Evolutionary conservation across 208 protist genomes (phyloP), one percentile per base, ranked within the genome.

Genomic region (Porcisia deanei): DNA sequence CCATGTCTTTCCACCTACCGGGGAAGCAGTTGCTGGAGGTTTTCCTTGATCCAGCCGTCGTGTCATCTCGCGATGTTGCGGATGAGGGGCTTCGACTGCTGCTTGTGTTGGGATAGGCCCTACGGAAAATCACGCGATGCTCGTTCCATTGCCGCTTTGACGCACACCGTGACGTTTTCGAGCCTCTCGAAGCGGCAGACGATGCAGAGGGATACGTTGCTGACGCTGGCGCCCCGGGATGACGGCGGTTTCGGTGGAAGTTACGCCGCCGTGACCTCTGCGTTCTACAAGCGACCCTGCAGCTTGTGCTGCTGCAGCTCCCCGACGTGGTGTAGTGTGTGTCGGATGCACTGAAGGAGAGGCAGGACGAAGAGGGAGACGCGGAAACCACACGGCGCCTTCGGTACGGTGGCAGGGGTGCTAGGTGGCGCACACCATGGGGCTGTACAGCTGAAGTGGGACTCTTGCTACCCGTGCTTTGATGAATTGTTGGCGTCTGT

Each of bases 391-490:
- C 14, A 20, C 41, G 16, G 39, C 41, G 41, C 43, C 49, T 65
- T 47, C 70, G 57, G 3, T 53, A 57, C 5, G 52, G 72, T 18
- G 67, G 77, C 18, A 67, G 76, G n/a, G 69, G 76, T 18, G 58
- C 52, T 16, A 75, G 53, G 12, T 71, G 25, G n/a, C 67, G 69
- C 30, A 41, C 49, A 3, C n/a, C 34, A 45, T 37, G 72, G 12
- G 67, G n/a, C 25, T 20, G 53, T 18, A 55, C 34, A 41, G 9
- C 47, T 53, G 30, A 5, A 71, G 49, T 12, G 16, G 47, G n/a
- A 37, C 66, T n/a, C 47, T 30, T 41, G 47, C 57, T n/a, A 57
- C 43, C 43, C 9, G 49, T 9, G 20, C 66, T 25, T 41, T 71
- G 66, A 10, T 58, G 66, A 25, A 8, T n/a, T n/a, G 64, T 39